These are phyloP conservation scores for Talaromyces atroroseus DNA, from an alignment of 2,329 filamentous ascomycete genomes.

Conservation along the genomic window DNA sequence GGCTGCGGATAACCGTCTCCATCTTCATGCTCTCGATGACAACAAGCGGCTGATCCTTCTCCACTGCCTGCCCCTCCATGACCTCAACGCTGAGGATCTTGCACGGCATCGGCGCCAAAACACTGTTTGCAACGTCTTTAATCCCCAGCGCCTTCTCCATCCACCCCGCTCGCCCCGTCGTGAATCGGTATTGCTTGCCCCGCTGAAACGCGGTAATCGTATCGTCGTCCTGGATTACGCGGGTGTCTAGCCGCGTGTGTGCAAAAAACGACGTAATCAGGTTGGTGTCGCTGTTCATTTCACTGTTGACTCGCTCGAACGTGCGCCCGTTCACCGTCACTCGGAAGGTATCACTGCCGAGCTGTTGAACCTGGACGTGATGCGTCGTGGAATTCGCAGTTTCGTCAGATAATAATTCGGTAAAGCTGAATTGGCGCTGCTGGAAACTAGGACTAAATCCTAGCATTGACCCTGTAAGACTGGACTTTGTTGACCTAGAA, in stretches of 20 bases:
- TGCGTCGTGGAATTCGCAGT: conserved; percentile 26
- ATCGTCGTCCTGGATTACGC: conserved; percentile 55
- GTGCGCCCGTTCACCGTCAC: conserved; percentile 40
- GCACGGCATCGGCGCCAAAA: conserved; percentile 93
- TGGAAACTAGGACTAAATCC: conserved; percentile 61
- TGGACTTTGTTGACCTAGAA: conserved; percentile 17
- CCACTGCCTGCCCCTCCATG: conserved; percentile 70
- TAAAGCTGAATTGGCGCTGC: conserved; percentile 56
- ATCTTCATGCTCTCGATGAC: conserved; percentile 93
- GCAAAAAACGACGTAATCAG: conserved; percentile 72
- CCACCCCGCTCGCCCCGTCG: conserved; percentile 63
- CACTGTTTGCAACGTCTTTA: conserved; percentile 74
- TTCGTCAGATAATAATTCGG: conserved; percentile 41
- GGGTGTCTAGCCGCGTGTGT: conserved; percentile 70
- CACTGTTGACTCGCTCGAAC: conserved; percentile 44
- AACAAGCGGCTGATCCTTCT: conserved; percentile 79
- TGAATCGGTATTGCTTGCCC: conserved; percentile 53
- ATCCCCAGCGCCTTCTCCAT: conserved; percentile 79
- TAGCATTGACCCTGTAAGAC: conserved; percentile 31
- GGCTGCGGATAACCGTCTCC: conserved; percentile 77
- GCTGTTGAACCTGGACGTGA: conserved; percentile 49
- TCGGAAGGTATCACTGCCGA: conserved; percentile 43
- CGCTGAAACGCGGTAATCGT: conserved; percentile 70
- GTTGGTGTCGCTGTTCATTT: conserved; percentile 37
- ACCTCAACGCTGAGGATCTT: conserved; percentile 92